A percentile compares a stretch with the other conserved stretches of the same genome.
phyloP scores from a whole-genome alignment of 148 eudicot genomes.

The Rhododendron ovatum region DNA sequence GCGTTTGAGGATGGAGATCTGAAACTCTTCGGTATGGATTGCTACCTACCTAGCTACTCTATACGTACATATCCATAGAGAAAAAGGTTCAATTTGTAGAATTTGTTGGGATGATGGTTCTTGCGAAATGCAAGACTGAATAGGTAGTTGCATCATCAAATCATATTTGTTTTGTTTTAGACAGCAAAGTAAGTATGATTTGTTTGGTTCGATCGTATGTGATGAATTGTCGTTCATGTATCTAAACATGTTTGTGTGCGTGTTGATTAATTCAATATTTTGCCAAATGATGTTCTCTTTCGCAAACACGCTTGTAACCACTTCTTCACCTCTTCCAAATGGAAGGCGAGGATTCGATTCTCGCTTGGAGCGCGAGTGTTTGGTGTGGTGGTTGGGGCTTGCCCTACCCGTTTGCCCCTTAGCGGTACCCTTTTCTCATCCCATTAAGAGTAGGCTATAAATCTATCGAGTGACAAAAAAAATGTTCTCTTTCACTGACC shows the following conservation, averaged over 20 bases:
- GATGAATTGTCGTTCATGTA: too few relatives aligned
- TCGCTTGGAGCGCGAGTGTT: rapidly evolving
- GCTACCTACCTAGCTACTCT: neutral
- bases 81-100: neutral
- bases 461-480: too few relatives aligned
- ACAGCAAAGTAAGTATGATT: too few relatives aligned
- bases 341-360: neutral
- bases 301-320: too few relatives aligned
- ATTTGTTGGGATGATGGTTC: neutral
- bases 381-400: neutral
- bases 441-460: too few relatives aligned
- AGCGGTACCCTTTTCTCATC: too few relatives aligned
- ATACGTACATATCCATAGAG: too few relatives aligned
- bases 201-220: too few relatives aligned
- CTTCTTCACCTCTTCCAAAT: neutral
- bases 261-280: neutral
- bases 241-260: neutral
- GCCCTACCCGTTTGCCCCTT: too few relatives aligned
- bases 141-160: neutral
- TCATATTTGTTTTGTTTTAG: neutral
- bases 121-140: neutral
- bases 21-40: constrained; percentile 32
- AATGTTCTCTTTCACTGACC: too few relatives aligned
- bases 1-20: constrained; percentile 44
- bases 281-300: neutral